phyloP scores from a whole-genome alignment of 352 stramenopile species.

The Globisporangium solare region DNA sequence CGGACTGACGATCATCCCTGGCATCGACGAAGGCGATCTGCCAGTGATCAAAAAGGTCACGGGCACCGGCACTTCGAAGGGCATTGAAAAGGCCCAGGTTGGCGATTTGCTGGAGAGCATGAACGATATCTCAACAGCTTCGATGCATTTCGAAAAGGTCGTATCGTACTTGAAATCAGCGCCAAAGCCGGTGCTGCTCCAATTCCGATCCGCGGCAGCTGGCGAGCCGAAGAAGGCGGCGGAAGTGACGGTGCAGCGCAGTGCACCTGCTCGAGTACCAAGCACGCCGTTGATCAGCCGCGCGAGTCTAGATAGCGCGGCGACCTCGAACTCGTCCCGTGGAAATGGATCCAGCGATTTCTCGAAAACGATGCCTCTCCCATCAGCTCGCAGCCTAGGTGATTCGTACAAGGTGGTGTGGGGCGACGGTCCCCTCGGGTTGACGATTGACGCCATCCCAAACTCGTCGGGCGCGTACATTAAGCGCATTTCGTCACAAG shows the following conservation, averaged over 20 bases:
- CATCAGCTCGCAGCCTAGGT: constrained; percentile 11
- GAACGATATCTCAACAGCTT: constrained; percentile 60
- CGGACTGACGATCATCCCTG: constrained; percentile 82
- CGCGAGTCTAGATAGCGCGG: constrained; percentile 9
- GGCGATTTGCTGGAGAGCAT: constrained; percentile 81
- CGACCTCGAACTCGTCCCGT: background rate
- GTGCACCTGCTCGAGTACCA: background rate
- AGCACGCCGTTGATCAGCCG: constrained; percentile 11
- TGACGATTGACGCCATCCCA: constrained; percentile 79
- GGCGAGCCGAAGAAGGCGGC: background rate
- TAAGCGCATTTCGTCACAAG: constrained; percentile 71
- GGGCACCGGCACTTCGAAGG: constrained; percentile 67
- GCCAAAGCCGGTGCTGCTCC: constrained; percentile 70
- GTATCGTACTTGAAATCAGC: constrained; percentile 78
- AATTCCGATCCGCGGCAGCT: constrained; percentile 41
- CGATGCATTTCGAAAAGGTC: constrained; percentile 81
- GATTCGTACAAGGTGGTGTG: constrained; percentile 81
- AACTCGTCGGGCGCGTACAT: constrained; percentile 63
- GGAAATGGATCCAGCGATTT: constrained; percentile 7
- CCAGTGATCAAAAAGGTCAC: constrained; percentile 88
- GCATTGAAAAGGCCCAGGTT: constrained; percentile 79
- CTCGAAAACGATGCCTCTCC: constrained; percentile 20
- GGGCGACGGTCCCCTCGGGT: constrained; percentile 63
- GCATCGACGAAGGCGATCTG: constrained; percentile 67
- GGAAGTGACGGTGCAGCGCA: constrained; percentile 2